Percentiles rank a stretch among this genome's conserved stretches.
phyloP scores from a whole-genome alignment of 2,329 filamentous ascomycete species.

The Pseudopyrenochaeta lycopersici region DNA sequence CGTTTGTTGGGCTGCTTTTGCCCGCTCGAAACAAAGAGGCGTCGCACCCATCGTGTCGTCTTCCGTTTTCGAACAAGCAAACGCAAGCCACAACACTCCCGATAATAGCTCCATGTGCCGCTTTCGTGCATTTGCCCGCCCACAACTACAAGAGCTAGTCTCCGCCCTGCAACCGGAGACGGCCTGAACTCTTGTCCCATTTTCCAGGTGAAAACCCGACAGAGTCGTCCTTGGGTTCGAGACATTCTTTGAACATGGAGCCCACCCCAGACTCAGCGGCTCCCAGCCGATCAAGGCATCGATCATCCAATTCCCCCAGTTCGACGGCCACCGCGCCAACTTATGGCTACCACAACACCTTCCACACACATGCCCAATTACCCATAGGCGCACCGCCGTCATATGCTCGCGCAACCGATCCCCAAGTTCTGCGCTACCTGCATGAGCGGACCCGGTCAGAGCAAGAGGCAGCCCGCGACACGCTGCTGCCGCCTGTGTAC shows the following conservation, averaged over 20 bases:
- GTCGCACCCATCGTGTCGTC: constrained; percentile 7
- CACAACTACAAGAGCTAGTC: constrained; percentile 9
- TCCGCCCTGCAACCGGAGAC: constrained; percentile 9
- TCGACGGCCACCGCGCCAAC: constrained; percentile 33
- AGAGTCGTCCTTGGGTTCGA: background rate
- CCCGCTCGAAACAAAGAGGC: constrained; percentile 10
- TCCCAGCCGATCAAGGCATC: constrained; percentile 18
- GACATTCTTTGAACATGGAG: constrained; percentile 9
- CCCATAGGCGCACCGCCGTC: constrained; percentile 39
- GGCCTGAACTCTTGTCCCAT: background rate
- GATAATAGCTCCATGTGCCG: constrained; percentile 16
- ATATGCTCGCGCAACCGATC: constrained; percentile 40
- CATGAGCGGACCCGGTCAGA: constrained; percentile 33
- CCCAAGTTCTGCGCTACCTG: constrained; percentile 26
- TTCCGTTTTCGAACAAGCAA: constrained; percentile 21
- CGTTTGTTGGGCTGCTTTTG: constrained; percentile 7
- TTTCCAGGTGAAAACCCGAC: background rate
- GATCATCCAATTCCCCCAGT: constrained; percentile 25
- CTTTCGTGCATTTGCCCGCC: constrained; percentile 8
- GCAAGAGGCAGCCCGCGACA: constrained; percentile 19
- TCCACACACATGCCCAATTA: constrained; percentile 49
- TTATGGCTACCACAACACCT: constrained; percentile 55
- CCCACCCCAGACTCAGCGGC: constrained; percentile 10
- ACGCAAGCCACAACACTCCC: constrained; percentile 16
- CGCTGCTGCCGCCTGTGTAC: constrained; percentile 44